Base-by-base conservation (phyloP, 495 filamentous ascomycete genomes). In the Trypethelium eluteriae region DNA sequence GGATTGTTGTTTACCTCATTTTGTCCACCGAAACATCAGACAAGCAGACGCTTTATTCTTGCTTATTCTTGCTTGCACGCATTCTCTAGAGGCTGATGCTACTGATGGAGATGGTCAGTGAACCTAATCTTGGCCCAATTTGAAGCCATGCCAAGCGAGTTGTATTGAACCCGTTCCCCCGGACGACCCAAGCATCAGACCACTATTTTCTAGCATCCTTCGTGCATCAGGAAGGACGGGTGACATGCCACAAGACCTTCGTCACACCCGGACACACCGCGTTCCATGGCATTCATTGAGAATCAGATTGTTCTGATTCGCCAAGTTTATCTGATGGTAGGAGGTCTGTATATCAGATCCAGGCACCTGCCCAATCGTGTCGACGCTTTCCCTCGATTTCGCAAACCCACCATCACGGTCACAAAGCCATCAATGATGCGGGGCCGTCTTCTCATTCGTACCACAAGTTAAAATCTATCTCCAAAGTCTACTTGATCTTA, bases 211-310 rank as follows among this genome's bases (percentile, higher is more conserved):
- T 25, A 25, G 25, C 25, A 25, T 25, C 25, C 25, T 25, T 44
- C 7, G 7, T 14, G 14, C 41, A 44, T 18, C 25, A 59, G 53
- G 53, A 59, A 18, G 36, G 36, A 59, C 18, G 32, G 32, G 53
- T 35, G 53, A 14, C 18, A 32, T 59, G 53, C 25, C 32, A 59
- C 53, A 14, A 36, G 53, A 59, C 18, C 53, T 35, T 59, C 25
- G 53, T 59, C 36, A 59, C 53, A 59, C 32, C 53, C 53, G 53
- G 53, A 36, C 32, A 59, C 25, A 59, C 25, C 25, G 25, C 25
- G 25, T 25, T 25, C 25, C 25, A 35, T 18, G 53, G 53, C 53
- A 11, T 59, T 10, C 5, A 11, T 53, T 53, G 7, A 18, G 25
- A 53, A 53, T 53, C 49, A 18, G 7, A 11, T 16, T 5, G 16